These are phyloP conservation scores for Kodamaea arcana DNA, from an alignment of 1,139 yeast genomes.

Conservation along the genomic window DNA sequence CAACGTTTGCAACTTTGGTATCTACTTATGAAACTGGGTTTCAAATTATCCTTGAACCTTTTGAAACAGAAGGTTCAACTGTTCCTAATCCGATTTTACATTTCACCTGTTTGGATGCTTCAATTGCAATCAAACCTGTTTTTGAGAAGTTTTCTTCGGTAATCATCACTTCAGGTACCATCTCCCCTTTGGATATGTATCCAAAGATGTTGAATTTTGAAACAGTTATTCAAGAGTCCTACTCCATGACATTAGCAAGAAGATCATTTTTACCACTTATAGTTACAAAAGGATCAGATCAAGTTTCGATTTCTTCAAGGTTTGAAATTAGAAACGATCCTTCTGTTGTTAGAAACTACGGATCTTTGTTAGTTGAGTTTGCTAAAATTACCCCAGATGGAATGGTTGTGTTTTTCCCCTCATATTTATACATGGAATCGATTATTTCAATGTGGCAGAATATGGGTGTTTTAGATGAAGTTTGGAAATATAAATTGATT, in stretches of 20 bases:
- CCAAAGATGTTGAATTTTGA: constrained; percentile 95
- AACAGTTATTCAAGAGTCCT: constrained; percentile 91
- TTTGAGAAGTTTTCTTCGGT: constrained; percentile 93
- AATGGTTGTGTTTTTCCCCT: constrained; percentile 94
- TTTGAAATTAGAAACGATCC: constrained; percentile 98
- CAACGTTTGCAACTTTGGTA: constrained; percentile 92
- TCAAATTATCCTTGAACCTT: constrained; percentile 87
- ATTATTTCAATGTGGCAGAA: constrained; percentile 98
- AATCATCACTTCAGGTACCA: constrained; percentile 94
- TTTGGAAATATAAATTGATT: constrained; percentile 94
- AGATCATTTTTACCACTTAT: constrained; percentile 92
- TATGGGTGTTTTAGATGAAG: constrained; percentile 97
- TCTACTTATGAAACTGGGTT: constrained; percentile 95
- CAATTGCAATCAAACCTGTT: constrained; percentile 95
- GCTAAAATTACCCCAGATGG: constrained; percentile 98
- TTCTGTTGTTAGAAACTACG: constrained; percentile 94
- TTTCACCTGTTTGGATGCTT: constrained; percentile 93
- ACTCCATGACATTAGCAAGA: constrained; percentile 91
- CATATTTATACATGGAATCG: constrained; percentile 95
- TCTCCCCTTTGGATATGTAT: constrained; percentile 97
- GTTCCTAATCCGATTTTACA: constrained; percentile 97
- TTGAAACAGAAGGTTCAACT: constrained; percentile 93
- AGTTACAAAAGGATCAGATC: constrained; percentile 96
- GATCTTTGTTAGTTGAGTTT: constrained; percentile 85
- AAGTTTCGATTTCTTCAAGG: constrained; percentile 91